phyloP scores from a whole-genome alignment of 2,329 filamentous ascomycete genomes.

The Beauveria pseudobassiana region DNA sequence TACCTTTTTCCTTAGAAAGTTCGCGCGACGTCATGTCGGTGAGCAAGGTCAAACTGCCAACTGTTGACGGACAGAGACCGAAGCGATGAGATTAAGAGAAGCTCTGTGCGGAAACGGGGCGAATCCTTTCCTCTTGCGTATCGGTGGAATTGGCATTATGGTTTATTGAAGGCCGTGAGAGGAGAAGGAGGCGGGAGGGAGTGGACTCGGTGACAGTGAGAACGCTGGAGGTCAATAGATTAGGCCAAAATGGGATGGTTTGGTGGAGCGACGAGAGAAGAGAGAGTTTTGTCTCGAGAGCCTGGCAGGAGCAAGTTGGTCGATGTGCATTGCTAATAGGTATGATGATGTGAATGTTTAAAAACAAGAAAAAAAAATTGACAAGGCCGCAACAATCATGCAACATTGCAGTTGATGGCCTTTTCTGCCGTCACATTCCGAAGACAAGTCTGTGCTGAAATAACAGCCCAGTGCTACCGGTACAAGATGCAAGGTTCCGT shows the following conservation, averaged over 20 bases:
- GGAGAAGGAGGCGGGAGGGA: background rate
- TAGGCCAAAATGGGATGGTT: too few relatives aligned
- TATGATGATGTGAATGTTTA: too few relatives aligned
- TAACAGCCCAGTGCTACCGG: background rate
- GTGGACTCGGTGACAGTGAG: background rate
- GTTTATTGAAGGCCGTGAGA: background rate
- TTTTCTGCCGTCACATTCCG: background rate
- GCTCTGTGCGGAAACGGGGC: slow-evolving; percentile 1
- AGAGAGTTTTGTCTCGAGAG: too few relatives aligned
- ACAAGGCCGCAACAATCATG: too few relatives aligned
- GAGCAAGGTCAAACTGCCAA: background rate
- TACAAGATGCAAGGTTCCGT: background rate
- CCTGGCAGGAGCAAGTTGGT: too few relatives aligned
- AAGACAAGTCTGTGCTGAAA: background rate
- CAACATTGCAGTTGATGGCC: background rate
- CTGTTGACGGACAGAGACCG: background rate
- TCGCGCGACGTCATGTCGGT: background rate
- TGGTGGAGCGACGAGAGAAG: too few relatives aligned
- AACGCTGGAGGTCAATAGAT: too few relatives aligned
- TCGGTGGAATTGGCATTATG: background rate
- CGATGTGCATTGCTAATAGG: too few relatives aligned
- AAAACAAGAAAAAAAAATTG: too few relatives aligned
- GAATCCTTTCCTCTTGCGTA: background rate
- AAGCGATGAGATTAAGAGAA: background rate
- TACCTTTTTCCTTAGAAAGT: too few relatives aligned